Evolutionary conservation across 768 basidiomycete species (phyloP), one percentile per base, ranked within the genome.

Genomic region (Chalciporus piperatus): DNA sequence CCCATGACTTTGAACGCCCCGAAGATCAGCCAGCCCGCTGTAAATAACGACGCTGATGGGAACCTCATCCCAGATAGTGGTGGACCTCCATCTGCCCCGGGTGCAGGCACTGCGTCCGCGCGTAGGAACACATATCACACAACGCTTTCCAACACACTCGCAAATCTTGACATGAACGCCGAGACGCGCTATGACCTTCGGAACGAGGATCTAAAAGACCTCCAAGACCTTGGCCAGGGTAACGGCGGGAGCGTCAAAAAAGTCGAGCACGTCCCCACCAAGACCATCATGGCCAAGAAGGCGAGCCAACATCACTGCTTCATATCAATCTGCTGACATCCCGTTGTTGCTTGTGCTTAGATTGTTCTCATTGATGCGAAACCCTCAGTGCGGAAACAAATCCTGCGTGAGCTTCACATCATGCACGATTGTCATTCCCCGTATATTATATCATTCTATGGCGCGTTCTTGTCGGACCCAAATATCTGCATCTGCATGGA

Each of bases 401-500:
- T 99, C 62, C 77, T 98, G 33, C 87, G 97, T 46, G 97, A 99
- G 67, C 76, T 99, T 59, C 96, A 98, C 62, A 98, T 99, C 76
- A 96, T 98, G 96, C 92, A 98, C 69, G 90, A 97, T 71, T 98
- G 96, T 72, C 79, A 87, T 58, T 95, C 92, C 7, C 82, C 80
- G 48, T 91, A 93, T 70, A 99, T 99, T 67, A 89, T 99, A 61
- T 94, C 91, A 0, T 99, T 98, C 75, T 95, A 88, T 66, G 97
- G 97, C 55, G 97, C 97, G 47, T 99, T 93, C 73, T 77, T 98
- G 28, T 85, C 89, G 3, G 97, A 99, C 70, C 96, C 96, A 12
- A 98, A 98, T 64, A 96, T 99, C 65, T 97, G 97, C 70, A 96
- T 98, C 47, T 98, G 94, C 73, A 98, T 99, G 87, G 97, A 99